phyloP scores from a whole-genome alignment of 2,329 filamentous ascomycete species.

The Exophiala calicioides region DNA sequence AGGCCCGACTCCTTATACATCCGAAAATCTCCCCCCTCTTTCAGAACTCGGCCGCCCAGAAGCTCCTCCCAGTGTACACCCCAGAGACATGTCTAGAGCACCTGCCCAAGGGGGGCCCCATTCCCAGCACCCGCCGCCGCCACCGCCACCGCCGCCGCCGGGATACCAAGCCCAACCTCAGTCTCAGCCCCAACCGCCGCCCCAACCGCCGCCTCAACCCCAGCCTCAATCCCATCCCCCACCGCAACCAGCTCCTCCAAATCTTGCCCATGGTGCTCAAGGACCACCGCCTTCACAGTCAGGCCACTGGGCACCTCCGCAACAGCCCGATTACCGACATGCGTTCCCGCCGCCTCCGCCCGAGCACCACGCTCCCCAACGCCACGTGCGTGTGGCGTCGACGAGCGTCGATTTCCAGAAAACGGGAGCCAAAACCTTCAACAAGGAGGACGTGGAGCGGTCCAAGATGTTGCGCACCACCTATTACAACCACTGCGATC shows the following conservation, averaged over 20 bases:
- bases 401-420: conserved; percentile 15
- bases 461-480: conserved; percentile 84
- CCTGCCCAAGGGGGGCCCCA: conserved; percentile 19
- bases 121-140: conserved; percentile 5
- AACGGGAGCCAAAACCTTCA: conserved; percentile 22
- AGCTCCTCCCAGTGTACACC: conserved; percentile 8
- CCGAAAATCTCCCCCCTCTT: conserved; percentile 28
- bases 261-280: conserved; percentile 1
- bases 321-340: conserved; percentile 12
- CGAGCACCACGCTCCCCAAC: conserved; percentile 5
- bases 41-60: conserved; percentile 27
- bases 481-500: conserved; percentile 76
- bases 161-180: conserved; percentile 5
- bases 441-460: conserved; percentile 66
- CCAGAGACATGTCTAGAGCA: conserved; percentile 26
- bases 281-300: neutral
- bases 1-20: conserved; percentile 20
- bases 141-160: conserved; percentile 4
- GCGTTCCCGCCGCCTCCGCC: neutral
- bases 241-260: conserved; percentile 2
- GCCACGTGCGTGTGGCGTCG: conserved; percentile 15
- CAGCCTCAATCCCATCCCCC: conserved; percentile 7
- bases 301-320: conserved; percentile 8
- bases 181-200: neutral
- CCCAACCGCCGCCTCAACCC: conserved; percentile 3